These are phyloP conservation scores for Populus nigra DNA, from an alignment of 345 rosid genomes.

Conservation along the genomic window DNA sequence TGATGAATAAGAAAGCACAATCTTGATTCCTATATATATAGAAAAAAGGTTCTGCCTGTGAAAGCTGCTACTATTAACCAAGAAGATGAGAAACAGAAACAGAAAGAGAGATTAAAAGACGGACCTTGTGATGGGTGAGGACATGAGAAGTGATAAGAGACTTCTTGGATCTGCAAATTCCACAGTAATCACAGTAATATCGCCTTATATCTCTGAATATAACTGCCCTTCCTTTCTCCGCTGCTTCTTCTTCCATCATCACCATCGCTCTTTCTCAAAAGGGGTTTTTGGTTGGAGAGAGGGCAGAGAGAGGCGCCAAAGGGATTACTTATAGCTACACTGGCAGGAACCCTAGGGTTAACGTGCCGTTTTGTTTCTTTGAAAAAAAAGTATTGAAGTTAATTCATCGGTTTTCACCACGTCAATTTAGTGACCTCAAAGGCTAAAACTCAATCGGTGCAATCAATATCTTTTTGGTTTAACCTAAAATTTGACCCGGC, in stretches of 20 bases:
- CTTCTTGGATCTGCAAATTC: slow-evolving; percentile 84
- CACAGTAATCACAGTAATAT: slow-evolving; percentile 73
- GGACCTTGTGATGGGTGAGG: slow-evolving; percentile 49
- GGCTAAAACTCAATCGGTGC: no score
- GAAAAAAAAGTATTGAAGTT: no score
- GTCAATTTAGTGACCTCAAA: no score
- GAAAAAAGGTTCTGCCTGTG: not conserved
- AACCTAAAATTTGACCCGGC: no score
- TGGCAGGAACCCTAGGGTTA: not conserved
- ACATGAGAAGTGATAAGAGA: slow-evolving; percentile 65
- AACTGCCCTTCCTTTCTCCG: not conserved
- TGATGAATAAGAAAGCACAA: not conserved
- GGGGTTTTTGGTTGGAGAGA: not conserved
- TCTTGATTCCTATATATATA: not conserved
- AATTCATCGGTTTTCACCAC: no score
- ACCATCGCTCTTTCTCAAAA: not conserved
- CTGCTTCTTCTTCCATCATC: slow-evolving; percentile 1
- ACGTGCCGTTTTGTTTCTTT: no score
- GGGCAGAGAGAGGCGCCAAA: not conserved
- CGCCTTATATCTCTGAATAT: slow-evolving; percentile 57
- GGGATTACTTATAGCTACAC: not conserved
- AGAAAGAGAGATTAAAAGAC: not conserved
- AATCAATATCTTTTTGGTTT: no score
- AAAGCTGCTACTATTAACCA: not conserved
- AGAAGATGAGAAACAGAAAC: not conserved